These are phyloP conservation scores for Orbilia ellipsospora DNA, from an alignment of 2,329 filamentous ascomycete species.

Conservation along the genomic window DNA sequence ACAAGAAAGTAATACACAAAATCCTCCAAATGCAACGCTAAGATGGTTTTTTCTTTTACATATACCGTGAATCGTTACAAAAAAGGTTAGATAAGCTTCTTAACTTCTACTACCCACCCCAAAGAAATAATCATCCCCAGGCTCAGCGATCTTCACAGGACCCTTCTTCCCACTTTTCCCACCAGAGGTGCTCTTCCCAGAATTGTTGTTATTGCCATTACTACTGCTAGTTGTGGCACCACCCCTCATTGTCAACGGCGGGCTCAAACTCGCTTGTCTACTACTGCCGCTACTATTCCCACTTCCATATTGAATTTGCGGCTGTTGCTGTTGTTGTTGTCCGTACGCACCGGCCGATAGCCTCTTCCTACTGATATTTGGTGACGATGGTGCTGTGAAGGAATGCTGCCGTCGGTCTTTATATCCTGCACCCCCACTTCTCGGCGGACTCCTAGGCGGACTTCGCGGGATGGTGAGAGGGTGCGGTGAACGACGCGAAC, in stretches of 20 bases:
- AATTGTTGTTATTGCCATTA: neutral
- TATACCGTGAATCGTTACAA: too few species aligned
- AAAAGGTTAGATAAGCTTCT: neutral
- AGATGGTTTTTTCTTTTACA: neutral
- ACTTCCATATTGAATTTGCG: neutral
- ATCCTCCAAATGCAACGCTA: conserved; percentile 9
- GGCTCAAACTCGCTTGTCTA: conserved; percentile 20
- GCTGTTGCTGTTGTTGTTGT: conserved; percentile 3
- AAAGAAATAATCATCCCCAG: conserved; percentile 40
- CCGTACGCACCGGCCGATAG: conserved; percentile 19
- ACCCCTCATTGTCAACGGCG: conserved; percentile 33
- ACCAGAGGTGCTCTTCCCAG: conserved; percentile 11
- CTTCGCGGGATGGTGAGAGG: conserved; percentile 34
- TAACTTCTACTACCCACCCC: conserved; percentile 14
- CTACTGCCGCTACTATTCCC: neutral
- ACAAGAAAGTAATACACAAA: conserved; percentile 5
- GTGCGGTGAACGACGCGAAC: neutral
- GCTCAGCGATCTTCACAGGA: conserved; percentile 26
- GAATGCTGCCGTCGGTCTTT: conserved; percentile 21
- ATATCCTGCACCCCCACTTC: conserved; percentile 7
- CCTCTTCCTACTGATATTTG: conserved; percentile 50
- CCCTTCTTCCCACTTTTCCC: conserved; percentile 20
- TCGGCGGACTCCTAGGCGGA: conserved; percentile 33
- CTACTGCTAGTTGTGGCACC: neutral
- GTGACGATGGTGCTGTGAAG: conserved; percentile 45